Percentiles rank a stretch among this genome's conserved stretches.
Evolutionary conservation across 805 yeast genomes (phyloP).

Genomic region (Ogataea dorogensis): DNA sequence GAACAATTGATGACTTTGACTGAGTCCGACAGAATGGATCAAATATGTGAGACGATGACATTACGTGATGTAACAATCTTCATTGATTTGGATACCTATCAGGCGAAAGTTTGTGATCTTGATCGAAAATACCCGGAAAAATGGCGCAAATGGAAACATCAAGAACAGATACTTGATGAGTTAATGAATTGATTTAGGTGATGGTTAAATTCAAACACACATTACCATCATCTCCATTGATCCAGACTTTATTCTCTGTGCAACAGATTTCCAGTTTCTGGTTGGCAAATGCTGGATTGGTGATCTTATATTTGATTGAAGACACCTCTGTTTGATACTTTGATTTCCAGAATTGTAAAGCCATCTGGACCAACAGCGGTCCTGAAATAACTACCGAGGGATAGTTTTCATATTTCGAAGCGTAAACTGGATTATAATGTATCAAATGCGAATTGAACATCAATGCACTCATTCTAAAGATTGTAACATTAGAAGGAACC

Average conservation of each 20-base stretch:
- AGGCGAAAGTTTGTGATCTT: conserved; percentile 42
- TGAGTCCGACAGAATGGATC: conserved; percentile 42
- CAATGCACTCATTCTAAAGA: conserved; percentile 67
- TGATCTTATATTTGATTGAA: conserved; percentile 47
- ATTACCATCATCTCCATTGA: conserved; percentile 15
- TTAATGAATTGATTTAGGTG: conserved; percentile 4
- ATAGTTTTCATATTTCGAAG: conserved; percentile 54
- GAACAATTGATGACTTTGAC: conserved; percentile 28
- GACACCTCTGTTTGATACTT: conserved; percentile 19
- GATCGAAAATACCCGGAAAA: conserved; percentile 47
- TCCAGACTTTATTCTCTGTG: conserved; percentile 28
- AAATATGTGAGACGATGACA: conserved; percentile 47
- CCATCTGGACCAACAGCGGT: conserved; percentile 65
- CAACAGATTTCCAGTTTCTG: conserved; percentile 34
- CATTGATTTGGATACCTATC: conserved; percentile 34
- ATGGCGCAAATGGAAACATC: conserved; percentile 42
- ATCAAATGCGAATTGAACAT: conserved; percentile 83
- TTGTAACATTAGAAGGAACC: conserved; percentile 41
- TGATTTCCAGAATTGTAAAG: conserved; percentile 46
- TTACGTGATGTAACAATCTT: conserved; percentile 52
- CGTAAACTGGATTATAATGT: conserved; percentile 65
- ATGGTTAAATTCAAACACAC: conserved; percentile 21
- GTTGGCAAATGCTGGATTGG: conserved; percentile 48
- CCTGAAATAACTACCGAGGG: conserved; percentile 73
- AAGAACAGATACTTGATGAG: conserved; percentile 22